phyloP scores from a whole-genome alignment of 768 basidiomycete species.

The Pleurotus salmoneostramineus region DNA sequence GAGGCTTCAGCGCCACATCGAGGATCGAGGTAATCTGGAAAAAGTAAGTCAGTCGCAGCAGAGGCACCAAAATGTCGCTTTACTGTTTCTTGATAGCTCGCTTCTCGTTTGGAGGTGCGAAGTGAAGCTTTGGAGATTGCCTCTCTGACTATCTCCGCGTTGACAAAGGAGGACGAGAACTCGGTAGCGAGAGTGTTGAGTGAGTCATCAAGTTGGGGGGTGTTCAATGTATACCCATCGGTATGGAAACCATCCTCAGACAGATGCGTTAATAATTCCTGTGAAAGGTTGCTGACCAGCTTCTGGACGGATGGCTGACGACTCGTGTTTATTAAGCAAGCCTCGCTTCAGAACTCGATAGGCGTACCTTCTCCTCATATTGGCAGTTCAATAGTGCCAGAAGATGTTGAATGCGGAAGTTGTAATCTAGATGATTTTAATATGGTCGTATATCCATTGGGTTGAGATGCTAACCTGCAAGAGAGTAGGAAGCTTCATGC shows the following conservation, averaged over 20 bases:
- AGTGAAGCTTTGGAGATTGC: conserved; percentile 37
- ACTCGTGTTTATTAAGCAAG: conserved; percentile 2
- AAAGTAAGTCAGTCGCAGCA: conserved; percentile 9
- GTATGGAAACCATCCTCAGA: conserved; percentile 65
- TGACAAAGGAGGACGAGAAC: conserved; percentile 38
- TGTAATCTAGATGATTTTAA: conserved; percentile 6
- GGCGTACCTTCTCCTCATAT: conserved; percentile 76
- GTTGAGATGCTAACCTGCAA: conserved; percentile 46
- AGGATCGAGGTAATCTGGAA: conserved; percentile 57
- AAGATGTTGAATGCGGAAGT: conserved; percentile 53
- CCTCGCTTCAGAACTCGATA: not conserved
- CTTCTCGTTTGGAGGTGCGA: conserved; percentile 41
- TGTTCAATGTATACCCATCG: conserved; percentile 50
- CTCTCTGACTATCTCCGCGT: conserved; percentile 37
- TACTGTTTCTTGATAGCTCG: conserved; percentile 49
- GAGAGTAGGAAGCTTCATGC: conserved; percentile 57
- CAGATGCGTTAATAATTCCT: conserved; percentile 56
- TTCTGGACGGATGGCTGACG: conserved; percentile 73
- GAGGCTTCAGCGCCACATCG: conserved; percentile 52
- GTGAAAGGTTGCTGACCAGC: conserved; percentile 55
- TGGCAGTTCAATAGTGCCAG: conserved; percentile 69
- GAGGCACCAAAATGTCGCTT: conserved; percentile 5
- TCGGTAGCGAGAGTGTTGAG: conserved; percentile 46
- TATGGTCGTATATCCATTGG: not conserved
- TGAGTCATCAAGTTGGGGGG: conserved; percentile 43